Conservation (phyloP, 2,329 filamentous ascomycete genomes). For the Botrytis fragariae region DNA sequence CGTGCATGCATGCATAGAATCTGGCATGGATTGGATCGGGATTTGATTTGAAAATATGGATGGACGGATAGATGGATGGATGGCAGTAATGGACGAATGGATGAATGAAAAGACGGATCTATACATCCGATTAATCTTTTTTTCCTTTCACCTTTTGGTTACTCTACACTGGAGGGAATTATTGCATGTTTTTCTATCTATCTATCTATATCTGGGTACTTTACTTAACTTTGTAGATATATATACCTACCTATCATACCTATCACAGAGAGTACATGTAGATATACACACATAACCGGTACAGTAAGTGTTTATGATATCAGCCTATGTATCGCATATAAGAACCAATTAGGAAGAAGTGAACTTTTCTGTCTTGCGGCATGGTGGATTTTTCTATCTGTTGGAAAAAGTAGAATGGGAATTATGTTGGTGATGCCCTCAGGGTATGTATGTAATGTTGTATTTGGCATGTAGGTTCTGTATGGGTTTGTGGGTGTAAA, state of each 20-base stretch:
- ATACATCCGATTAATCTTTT: background rate
- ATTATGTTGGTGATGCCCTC: background rate
- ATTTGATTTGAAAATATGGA: background rate
- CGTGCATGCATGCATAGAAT: conserved; percentile 4
- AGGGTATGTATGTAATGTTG: too few species aligned
- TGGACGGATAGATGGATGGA: background rate
- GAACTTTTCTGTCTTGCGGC: too few species aligned
- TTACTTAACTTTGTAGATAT: background rate
- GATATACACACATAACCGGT: background rate
- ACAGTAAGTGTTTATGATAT: background rate
- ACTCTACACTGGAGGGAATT: background rate
- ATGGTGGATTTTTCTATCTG: background rate
- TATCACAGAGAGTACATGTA: background rate
- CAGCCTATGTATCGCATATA: background rate
- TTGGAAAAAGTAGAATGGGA: background rate
- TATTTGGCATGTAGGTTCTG: too few species aligned
- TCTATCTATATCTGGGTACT: background rate
- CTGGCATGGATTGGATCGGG: background rate
- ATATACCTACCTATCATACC: background rate
- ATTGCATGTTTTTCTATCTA: background rate
- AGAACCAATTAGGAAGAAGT: background rate
- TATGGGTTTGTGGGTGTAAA: background rate
- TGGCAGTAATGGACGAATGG: background rate
- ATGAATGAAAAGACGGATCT: background rate
- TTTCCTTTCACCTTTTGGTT: background rate